Percentiles rank a stretch among this genome's conserved stretches.
Evolutionary conservation across 257 asterid species (phyloP).

Genomic region (Anisodus tanguticus): DNA sequence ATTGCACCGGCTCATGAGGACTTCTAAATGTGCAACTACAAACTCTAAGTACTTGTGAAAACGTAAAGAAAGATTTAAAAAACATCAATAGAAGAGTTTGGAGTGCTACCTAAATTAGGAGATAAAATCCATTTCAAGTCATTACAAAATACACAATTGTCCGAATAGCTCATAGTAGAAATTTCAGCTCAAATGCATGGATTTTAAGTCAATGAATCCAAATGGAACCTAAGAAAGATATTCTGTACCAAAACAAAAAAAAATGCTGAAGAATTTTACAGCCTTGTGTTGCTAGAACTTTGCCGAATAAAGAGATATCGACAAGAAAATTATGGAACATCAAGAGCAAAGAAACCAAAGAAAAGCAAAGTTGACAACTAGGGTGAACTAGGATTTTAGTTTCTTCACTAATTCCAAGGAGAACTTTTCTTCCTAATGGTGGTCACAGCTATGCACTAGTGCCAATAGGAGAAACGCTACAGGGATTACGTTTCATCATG

Average conservation of each 20-base stretch:
- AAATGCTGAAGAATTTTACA: background rate
- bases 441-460: background rate
- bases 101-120: conserved; percentile 1
- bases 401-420: background rate
- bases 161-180: background rate
- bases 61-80: background rate
- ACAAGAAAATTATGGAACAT: conserved; percentile 17
- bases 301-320: background rate
- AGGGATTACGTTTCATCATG: conserved; percentile 6
- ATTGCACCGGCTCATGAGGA: background rate
- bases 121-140: conserved; percentile 6
- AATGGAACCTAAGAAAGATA: background rate
- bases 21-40: conserved; percentile 1
- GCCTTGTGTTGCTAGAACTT: background rate
- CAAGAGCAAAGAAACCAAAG: background rate
- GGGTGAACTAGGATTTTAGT: background rate
- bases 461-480: background rate
- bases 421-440: background rate
- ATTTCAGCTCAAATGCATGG: background rate
- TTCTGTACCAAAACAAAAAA: background rate
- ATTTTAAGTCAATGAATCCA: background rate
- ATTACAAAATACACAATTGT: background rate
- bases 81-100: background rate
- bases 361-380: background rate
- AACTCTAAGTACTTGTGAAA: background rate